Evolutionary conservation across 2,329 filamentous ascomycete genomes (phyloP), one percentile per base, ranked within the genome.

Genomic region (Acephala macrosclerotiorum): DNA sequence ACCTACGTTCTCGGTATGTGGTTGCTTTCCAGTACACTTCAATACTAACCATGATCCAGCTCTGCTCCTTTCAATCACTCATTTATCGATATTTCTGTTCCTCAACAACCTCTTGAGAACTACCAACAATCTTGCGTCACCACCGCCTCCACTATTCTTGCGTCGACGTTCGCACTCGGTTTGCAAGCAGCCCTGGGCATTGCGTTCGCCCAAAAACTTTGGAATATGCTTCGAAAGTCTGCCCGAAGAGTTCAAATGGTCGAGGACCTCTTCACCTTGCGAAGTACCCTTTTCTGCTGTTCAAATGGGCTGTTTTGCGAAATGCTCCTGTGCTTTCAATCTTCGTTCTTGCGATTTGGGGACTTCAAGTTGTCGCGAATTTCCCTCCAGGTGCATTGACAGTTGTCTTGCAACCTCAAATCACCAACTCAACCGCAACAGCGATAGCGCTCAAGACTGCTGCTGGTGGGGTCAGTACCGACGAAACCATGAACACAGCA

Each of bases 381-480:
- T 65, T 65, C 40, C 36, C 58, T 22, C 63, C 58, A 6, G 63
- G 63, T n/a, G 63, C 63, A 7, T 47, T 65, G 25, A 58, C 49
- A 4, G 38, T 65, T 33, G 29, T 20, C 12, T 36, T 40, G 18
- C 20, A 33, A 12, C n/a, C 55, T 26, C 29, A 47, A 20, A 18
- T 40, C 16, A 36, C 18, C n/a, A 49, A 45, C 58, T 11, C 33
- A 56, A 26, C 11, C 2, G 35, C 25, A 20, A 45, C 42, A 11
- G 42, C 49, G 20, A 25, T 42, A 2, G 45, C 58, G 22, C 36
- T 49, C n/a, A 51, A 60, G 20, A 33, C 40, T 12, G 49, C 40
- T 11, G 49, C 29, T 25, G 25, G 49, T 38, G 42, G 58, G 18
- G 22, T 26, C 20, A 26, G 42, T 11, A 38, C 29, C 9, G 38